Base-by-base conservation (phyloP, 345 rosid genomes). In the Aquilaria malaccensis region DNA sequence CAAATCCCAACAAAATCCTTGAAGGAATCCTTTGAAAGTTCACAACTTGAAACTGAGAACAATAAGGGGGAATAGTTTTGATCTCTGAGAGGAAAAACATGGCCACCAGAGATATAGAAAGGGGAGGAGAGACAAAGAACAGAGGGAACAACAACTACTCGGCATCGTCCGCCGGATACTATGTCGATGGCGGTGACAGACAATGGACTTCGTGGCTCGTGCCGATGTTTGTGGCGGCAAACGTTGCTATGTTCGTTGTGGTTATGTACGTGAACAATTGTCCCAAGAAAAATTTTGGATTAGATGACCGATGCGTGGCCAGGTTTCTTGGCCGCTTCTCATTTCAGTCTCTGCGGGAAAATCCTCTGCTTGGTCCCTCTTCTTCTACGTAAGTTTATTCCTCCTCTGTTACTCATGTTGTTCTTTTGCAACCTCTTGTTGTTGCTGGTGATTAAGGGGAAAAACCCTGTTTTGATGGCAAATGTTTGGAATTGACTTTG, bases 291-390 rank as follows among this genome's bases (percentile, higher is more conserved):
- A 62, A 67, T 57, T 13, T 6, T 6, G 70, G 78, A 13, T 10
- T 65, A 41, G 67, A 75, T 7, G 81, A 79, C 58, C 46, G 54
- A 50, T 91, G 97, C 29, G 86, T 86, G 50, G 91, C 89, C 32
- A 77, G 65, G 68, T 82, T 88, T 64, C 85, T 91, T 6, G 81
- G 89, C 3, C 80, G 94, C 58, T 45, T 89, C 58, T 83, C 97
- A 3, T 91, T 91, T 72, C 80, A 91, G 79, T 94, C 97, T 30
- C 75, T 88, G 62, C 80, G 60, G 64, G 96, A 84, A 70, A 91
- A 91, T 59, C 97, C 97, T 73, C 83, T 88, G 45, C 80, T 91
- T 66, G 97, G 97, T 32, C 94, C 96, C 3, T 91, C 97, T 62
- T 80, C 94, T 70, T 30, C 55, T 3, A 81, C 96, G 96, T 91